Evolutionary conservation across 805 yeast species (phyloP).

Genomic region (Candida stauntonica): DNA sequence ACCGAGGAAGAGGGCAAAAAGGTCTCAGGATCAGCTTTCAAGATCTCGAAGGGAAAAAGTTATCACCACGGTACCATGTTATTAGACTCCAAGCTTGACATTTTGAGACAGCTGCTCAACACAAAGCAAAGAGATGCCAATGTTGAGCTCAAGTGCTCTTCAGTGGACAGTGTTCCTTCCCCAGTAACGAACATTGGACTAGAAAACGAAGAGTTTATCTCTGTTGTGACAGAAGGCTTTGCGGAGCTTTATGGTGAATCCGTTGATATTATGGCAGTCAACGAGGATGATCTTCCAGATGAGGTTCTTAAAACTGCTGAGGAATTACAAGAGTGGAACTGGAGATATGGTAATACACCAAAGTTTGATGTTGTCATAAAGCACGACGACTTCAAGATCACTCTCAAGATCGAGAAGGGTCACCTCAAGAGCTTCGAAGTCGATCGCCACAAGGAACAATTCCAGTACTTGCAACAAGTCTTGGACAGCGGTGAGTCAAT

Average conservation of each 20-base stretch:
- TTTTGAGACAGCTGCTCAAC: constrained; percentile 55
- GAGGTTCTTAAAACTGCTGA: constrained; percentile 39
- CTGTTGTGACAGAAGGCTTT: constrained; percentile 28
- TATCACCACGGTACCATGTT: constrained; percentile 98
- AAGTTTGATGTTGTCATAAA: constrained; percentile 52
- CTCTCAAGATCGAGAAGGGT: constrained; percentile 51
- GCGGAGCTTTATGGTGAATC: constrained; percentile 23
- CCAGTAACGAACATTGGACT: constrained; percentile 66
- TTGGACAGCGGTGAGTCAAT: constrained; percentile 28
- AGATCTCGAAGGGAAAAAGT: constrained; percentile 73
- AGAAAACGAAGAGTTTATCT: constrained; percentile 41
- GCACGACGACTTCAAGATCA: constrained; percentile 31
- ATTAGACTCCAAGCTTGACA: constrained; percentile 56
- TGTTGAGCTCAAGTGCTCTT: constrained; percentile 37
- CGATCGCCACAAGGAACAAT: constrained; percentile 25
- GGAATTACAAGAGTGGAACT: constrained; percentile 55
- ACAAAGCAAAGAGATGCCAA: constrained; percentile 34
- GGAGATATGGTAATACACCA: constrained; percentile 79
- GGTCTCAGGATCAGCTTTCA: constrained; percentile 91
- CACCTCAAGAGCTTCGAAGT: constrained; percentile 24
- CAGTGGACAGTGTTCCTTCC: constrained; percentile 76
- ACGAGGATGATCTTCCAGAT: constrained; percentile 26
- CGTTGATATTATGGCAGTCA: constrained; percentile 27
- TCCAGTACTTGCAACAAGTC: constrained; percentile 32
- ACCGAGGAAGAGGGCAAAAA: constrained; percentile 44